Evolutionary conservation across 768 basidiomycete species (phyloP).

Genomic region (Lentinula lateritia): DNA sequence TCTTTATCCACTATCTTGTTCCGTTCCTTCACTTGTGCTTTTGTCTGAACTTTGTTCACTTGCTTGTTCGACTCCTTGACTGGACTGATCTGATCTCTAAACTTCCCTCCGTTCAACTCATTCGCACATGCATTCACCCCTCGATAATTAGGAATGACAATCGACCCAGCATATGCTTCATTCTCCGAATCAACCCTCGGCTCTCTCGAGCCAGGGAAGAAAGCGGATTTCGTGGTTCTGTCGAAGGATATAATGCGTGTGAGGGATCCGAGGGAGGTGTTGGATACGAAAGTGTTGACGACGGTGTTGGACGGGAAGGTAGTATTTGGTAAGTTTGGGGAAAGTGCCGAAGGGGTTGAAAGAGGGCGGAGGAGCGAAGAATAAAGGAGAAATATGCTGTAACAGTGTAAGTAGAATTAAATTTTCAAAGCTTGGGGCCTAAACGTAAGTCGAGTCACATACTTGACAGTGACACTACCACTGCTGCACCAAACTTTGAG

Average conservation of each 20-base stretch:
- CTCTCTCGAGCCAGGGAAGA: slow-evolving; percentile 70
- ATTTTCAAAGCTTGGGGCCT: no score
- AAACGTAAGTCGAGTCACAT: no score
- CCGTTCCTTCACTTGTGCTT: no score
- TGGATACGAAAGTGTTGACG: slow-evolving; percentile 62
- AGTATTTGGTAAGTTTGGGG: slow-evolving; percentile 27
- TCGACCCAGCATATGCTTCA: slow-evolving; percentile 82
- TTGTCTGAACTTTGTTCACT: background rate
- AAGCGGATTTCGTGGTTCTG: slow-evolving; percentile 83
- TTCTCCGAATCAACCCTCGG: slow-evolving; percentile 72
- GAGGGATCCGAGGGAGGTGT: slow-evolving; percentile 21
- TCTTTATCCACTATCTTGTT: no score
- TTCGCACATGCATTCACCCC: background rate
- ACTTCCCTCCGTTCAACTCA: no score
- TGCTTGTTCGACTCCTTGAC: background rate
- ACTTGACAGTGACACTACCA: no score
- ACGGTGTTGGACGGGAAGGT: slow-evolving; percentile 74
- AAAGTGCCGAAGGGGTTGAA: no score
- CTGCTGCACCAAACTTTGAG: no score
- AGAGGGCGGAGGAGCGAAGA: no score
- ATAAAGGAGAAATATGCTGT: no score
- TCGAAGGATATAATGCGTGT: slow-evolving; percentile 73
- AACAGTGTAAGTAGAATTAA: no score
- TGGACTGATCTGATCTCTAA: no score
- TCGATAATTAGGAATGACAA: slow-evolving; percentile 65